Evolutionary conservation across 2,329 filamentous ascomycete genomes (phyloP).

Genomic region (Fusarium tricinctum): DNA sequence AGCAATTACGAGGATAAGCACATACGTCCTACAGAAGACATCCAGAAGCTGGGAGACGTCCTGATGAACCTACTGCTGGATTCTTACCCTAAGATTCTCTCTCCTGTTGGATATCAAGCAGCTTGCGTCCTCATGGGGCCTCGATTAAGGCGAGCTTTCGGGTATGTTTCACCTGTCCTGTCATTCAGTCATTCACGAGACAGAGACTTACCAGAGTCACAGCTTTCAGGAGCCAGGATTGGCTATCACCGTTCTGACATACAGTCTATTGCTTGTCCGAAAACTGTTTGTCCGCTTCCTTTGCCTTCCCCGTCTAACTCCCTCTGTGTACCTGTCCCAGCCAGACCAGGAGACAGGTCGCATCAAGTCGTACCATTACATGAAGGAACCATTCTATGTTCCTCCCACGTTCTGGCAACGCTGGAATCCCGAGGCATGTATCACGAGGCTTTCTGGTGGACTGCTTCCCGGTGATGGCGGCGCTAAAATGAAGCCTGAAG

Average conservation of each 20-base stretch:
- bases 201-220: slow-evolving; percentile 26
- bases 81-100: slow-evolving; percentile 62
- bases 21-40: slow-evolving; percentile 68
- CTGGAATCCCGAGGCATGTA: slow-evolving; percentile 70
- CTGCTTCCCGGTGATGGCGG: slow-evolving; percentile 61
- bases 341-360: slow-evolving; percentile 68
- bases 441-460: slow-evolving; percentile 60
- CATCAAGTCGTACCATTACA: slow-evolving; percentile 65
- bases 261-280: slow-evolving; percentile 64
- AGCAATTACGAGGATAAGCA: slow-evolving; percentile 69
- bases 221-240: slow-evolving; percentile 62
- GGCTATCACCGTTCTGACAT: slow-evolving; percentile 57
- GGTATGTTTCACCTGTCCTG: slow-evolving; percentile 59
- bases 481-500: slow-evolving; percentile 59
- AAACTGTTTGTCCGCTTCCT: slow-evolving; percentile 71
- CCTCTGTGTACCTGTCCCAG: slow-evolving; percentile 58
- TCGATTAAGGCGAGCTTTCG: slow-evolving; percentile 73
- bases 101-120: slow-evolving; percentile 63
- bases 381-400: slow-evolving; percentile 76
- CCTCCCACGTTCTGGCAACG: slow-evolving; percentile 71
- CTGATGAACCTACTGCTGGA: slow-evolving; percentile 73
- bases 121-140: slow-evolving; percentile 74
- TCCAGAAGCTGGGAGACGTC: slow-evolving; percentile 67
- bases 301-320: slow-evolving; percentile 67
- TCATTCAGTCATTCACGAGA: neutral